Conservation (phyloP, 495 filamentous ascomycete species). For the Aspergillus incahuasiensis region DNA sequence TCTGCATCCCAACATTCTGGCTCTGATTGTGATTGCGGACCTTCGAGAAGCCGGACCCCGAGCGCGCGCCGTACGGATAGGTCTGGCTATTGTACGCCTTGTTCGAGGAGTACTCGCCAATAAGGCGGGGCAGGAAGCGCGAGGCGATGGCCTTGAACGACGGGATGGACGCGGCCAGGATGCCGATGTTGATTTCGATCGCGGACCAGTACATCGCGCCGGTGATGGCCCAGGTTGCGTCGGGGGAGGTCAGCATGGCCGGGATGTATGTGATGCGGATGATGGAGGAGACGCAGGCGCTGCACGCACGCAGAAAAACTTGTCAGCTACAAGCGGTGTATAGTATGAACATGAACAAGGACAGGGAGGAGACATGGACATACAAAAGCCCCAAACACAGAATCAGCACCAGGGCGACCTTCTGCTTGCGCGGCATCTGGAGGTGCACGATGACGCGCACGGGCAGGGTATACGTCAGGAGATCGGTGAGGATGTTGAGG, state of each 20-base stretch:
- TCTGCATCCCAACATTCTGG: neutral
- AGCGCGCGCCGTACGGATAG: slow-evolving; percentile 24
- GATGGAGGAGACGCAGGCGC: slow-evolving; percentile 39
- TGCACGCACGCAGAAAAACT: no score
- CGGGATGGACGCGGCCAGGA: slow-evolving; percentile 38
- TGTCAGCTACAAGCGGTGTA: no score
- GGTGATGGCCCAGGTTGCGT: slow-evolving; percentile 36
- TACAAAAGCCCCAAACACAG: slow-evolving; percentile 42
- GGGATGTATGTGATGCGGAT: slow-evolving; percentile 41
- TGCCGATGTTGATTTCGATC: slow-evolving; percentile 41
- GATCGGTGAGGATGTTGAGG: slow-evolving; percentile 51
- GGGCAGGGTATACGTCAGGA: slow-evolving; percentile 47
- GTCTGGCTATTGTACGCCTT: slow-evolving; percentile 28
- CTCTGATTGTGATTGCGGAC: slow-evolving; percentile 17
- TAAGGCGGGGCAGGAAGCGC: slow-evolving; percentile 36
- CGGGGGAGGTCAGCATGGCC: slow-evolving; percentile 30
- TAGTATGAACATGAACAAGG: no score
- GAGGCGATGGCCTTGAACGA: slow-evolving; percentile 41
- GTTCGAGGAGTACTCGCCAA: slow-evolving; percentile 34
- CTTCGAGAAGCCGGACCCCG: slow-evolving; percentile 30
- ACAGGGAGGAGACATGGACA: no score
- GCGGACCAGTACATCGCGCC: slow-evolving; percentile 44
- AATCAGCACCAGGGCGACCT: slow-evolving; percentile 31
- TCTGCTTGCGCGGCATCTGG: slow-evolving; percentile 33
- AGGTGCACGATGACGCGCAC: slow-evolving; percentile 35